A percentile compares a stretch with the other conserved stretches of the same genome.
Conservation (phyloP, 2,329 filamentous ascomycete genomes). For the Ophiosphaerella herpotricha region DNA sequence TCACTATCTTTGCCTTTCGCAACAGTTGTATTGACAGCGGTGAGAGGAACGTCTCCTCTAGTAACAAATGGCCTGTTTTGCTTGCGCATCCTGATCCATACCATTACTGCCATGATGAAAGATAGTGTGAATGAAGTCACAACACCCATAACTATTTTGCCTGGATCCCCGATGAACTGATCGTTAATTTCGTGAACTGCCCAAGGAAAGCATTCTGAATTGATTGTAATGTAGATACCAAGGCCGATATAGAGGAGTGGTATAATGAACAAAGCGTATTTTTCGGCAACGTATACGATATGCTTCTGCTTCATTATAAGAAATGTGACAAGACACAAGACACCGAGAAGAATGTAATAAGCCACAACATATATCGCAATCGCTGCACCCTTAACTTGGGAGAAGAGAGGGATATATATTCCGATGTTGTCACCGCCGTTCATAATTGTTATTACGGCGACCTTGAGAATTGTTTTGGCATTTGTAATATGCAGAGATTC, state of each 20-base stretch:
- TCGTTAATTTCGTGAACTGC: background rate
- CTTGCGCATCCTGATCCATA: too few species aligned
- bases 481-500: too few species aligned
- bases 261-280: background rate
- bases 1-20: too few species aligned
- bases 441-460: background rate
- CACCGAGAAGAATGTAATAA: background rate
- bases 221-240: background rate
- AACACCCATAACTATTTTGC: background rate
- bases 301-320: background rate
- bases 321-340: background rate
- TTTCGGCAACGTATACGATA: background rate
- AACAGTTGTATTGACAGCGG: too few species aligned
- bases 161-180: background rate
- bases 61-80: too few species aligned
- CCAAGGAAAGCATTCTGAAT: background rate
- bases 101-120: too few species aligned
- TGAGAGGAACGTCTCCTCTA: too few species aligned
- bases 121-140: background rate
- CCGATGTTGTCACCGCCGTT: background rate
- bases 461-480: background rate
- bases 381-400: background rate
- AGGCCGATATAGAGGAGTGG: background rate
- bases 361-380: background rate
- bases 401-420: background rate